Base-by-base conservation (phyloP, 2,329 filamentous ascomycete genomes). In the Fusarium longipes region DNA sequence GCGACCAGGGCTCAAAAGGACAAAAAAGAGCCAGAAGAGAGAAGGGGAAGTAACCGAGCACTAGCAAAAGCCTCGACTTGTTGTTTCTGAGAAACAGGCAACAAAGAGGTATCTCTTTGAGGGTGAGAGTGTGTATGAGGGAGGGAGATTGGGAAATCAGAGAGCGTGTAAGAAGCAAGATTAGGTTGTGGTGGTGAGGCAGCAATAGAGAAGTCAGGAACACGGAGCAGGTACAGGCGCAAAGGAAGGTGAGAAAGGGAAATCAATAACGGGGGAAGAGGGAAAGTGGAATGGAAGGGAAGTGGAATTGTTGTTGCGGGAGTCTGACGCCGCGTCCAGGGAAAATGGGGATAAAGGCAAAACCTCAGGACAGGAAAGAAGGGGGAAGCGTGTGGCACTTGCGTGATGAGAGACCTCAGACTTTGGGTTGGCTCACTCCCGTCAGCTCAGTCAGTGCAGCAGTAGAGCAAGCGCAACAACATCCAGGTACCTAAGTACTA, bases 1-100 rank as follows among this genome's bases (percentile, higher is more conserved):
- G 58, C 60, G 60, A 69, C 68, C 63, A 73, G 66, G 70, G 60
- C 63, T 59, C 55, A 61, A 53, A 62, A 49, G 47, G 59, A 62
- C 44, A 62, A 65, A 50, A 44, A 57, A 25, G 65, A 68, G 63
- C 45, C 66, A 50, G 58, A 65, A 54, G 48, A 67, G 63, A 52
- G 59, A 67, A 66, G 59, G 62, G 56, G 49, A 68, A 57, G 57
- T 62, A 69, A 74, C 75, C 82, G 82, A 85, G 79, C 77, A 79
- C 83, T 84, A 85, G 75, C 77, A 64, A 85, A 81, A 81, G 79
- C 77, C 79, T 81, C 79, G 78, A 79, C 60, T 61, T 61, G 71
- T 62, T 69, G 47, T 65, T 59, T 67, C 61, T 67, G 67, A 59
- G 50, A 56, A 61, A 64, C 50, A 67, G 61, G 44, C 47, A 54